Conservation (phyloP, 2,329 filamentous ascomycete genomes). For the Alternaria sp. region DNA sequence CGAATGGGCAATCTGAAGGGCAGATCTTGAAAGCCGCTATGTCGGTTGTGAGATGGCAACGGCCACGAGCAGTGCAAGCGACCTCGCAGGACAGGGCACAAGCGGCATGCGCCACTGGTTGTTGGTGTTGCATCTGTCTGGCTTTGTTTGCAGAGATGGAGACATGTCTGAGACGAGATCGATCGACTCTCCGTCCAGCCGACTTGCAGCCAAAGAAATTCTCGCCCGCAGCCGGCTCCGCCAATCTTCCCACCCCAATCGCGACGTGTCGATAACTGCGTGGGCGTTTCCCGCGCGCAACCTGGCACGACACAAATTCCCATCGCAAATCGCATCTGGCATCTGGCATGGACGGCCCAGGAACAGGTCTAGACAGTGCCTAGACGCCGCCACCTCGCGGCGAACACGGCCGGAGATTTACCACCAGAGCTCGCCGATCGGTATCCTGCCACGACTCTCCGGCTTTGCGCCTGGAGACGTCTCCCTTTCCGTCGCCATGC, state of each 20-base stretch:
- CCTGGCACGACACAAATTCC: conserved; percentile 12
- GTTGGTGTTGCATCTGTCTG: neutral
- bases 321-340: conserved; percentile 17
- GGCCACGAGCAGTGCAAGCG: conserved; percentile 2
- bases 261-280: conserved; percentile 12
- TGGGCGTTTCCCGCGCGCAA: conserved; percentile 8
- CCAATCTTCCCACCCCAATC: conserved; percentile 6
- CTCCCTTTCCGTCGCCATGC: conserved; percentile 47
- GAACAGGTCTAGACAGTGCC: conserved; percentile 19
- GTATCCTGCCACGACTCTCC: conserved; percentile 26
- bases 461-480: conserved; percentile 31
- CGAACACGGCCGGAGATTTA: conserved; percentile 23
- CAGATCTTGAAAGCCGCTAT: conserved; percentile 3
- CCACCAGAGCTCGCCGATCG: conserved; percentile 18
- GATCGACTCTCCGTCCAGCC: conserved; percentile 8
- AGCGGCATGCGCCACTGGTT: neutral
- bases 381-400: conserved; percentile 23
- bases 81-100: neutral
- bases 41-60: conserved; percentile 1
- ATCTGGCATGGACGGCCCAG: conserved; percentile 24
- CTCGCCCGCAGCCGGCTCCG: conserved; percentile 11
- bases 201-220: conserved; percentile 17
- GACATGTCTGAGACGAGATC: conserved; percentile 14
- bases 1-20: neutral
- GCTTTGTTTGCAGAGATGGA: neutral